Base-by-base conservation (phyloP, 2,329 filamentous ascomycete genomes). In the Fonsecaea multimorphosa region DNA sequence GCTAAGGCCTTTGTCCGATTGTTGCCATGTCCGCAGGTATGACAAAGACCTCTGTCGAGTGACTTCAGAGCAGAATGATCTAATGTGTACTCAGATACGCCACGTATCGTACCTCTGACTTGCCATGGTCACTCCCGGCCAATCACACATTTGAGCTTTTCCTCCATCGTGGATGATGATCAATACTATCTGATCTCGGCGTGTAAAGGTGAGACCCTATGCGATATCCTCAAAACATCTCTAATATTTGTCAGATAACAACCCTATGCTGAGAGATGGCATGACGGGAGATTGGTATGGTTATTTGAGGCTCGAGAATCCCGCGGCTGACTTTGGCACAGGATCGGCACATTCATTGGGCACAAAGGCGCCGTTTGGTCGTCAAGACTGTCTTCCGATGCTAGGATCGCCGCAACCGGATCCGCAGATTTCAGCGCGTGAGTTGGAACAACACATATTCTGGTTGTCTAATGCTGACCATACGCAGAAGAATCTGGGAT, bases 361-460 rank as follows among this genome's bases (percentile, higher is more conserved):
- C 95, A 99, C 83, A 98, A 99, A 81, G 95, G 95, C 69, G 95
- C 95, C 40, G 94, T 98, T 66, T 99, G 95, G 93, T 93, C 97
- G 81, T 92, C 93, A 61, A 88, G 93, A 73, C 85, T 99, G 38
- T 97, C 93, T 60, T 89, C 91, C 22, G 93, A 98, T 80, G 92
- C 93, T 49, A 88, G 87, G 29, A 89, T 93, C 55, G 94, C 95
- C 64, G 95, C 93, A 9, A 98, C 96, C 36, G 95, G 92, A 54
- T 96, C 93, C 57, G 95, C 95, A 58, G 95, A 99, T 78, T 99
- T 99, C 78, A 95, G 92, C 64, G 92, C 92, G 91, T 93, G 84
- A 75, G 89, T 57, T 44, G 16, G 31, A n/a, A 19, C 36, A 4
- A 34, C 11, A 24, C 14, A 22, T n/a, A 34, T 62, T 27, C 51